Percentiles rank a stretch among this genome's conserved stretches.
phyloP scores from a whole-genome alignment of 1,284 basidiomycete genomes.

The Ustilago hordei region DNA sequence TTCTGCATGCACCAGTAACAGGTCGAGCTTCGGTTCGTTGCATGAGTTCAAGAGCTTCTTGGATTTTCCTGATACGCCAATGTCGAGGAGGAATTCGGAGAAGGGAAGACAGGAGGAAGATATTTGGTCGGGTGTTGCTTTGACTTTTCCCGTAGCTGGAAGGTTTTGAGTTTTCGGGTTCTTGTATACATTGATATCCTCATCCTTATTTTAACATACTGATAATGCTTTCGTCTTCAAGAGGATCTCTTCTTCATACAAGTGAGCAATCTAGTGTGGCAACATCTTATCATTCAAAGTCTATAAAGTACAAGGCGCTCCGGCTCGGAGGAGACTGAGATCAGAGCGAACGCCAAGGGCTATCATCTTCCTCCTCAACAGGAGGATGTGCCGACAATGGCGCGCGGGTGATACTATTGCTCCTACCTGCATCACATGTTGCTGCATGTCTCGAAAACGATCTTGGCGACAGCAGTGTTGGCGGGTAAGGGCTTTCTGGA shows the following conservation, averaged over 20 bases:
- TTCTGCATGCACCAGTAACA: constrained; percentile 9
- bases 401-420: not conserved
- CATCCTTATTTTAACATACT: not conserved
- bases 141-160: not conserved
- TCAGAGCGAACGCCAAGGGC: constrained; percentile 9
- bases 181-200: not conserved
- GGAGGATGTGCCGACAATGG: not conserved
- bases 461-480: constrained; percentile 19
- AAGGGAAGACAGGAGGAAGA: not conserved
- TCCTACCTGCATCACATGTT: not conserved
- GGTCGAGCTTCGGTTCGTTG: constrained; percentile 26
- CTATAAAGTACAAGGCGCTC: constrained; percentile 5
- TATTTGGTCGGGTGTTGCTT: constrained; percentile 12
- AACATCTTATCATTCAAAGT: not conserved
- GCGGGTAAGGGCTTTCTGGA: constrained; percentile 31
- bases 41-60: constrained; percentile 29
- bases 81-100: not conserved
- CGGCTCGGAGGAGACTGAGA: not conserved
- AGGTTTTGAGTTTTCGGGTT: not conserved
- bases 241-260: not conserved
- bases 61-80: constrained; percentile 19
- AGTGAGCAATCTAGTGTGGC: not conserved
- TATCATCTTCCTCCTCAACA: constrained; percentile 14
- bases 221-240: not conserved
- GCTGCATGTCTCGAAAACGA: constrained; percentile 11